These are phyloP conservation scores for Diaporthe velutina DNA, from an alignment of 2,329 filamentous ascomycete species.

Conservation along the genomic window DNA sequence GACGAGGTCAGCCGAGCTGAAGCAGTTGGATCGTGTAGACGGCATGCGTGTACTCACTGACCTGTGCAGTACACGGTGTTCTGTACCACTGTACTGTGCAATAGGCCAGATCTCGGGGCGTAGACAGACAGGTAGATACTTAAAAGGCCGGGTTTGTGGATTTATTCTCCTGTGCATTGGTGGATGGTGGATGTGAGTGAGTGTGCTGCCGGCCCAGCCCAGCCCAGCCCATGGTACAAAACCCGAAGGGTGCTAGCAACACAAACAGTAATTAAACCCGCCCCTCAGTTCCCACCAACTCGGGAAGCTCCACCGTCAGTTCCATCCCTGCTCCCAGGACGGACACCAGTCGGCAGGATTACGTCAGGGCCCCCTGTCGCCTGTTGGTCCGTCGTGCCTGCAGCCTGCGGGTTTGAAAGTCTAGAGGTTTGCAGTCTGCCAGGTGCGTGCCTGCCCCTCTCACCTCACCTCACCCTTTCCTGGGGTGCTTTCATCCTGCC, in stretches of 20 bases:
- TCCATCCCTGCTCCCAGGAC: slow-evolving; percentile 20
- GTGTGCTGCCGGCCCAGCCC: slow-evolving; percentile 6
- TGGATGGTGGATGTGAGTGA: not conserved
- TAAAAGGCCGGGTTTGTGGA: slow-evolving; percentile 10
- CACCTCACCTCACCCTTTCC: not conserved
- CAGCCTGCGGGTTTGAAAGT: too few relatives aligned
- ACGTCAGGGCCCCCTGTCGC: slow-evolving; percentile 10
- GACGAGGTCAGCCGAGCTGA: not conserved
- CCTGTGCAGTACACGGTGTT: not conserved
- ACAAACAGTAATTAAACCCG: slow-evolving; percentile 6
- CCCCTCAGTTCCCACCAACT: slow-evolving; percentile 29
- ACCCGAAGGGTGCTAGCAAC: slow-evolving; percentile 5
- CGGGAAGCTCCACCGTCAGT: slow-evolving; percentile 27
- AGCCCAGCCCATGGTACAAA: not conserved
- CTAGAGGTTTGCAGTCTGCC: not conserved
- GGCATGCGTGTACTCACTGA: not conserved
- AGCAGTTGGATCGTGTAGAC: not conserved
- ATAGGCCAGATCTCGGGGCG: not conserved
- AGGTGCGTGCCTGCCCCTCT: not conserved
- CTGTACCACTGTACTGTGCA: not conserved
- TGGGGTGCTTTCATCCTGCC: not conserved
- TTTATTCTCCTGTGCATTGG: slow-evolving; percentile 1
- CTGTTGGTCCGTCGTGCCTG: not conserved
- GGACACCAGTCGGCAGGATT: slow-evolving; percentile 15
- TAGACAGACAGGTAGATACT: not conserved